phyloP scores from a whole-genome alignment of 2,329 filamentous ascomycete species.

The Xylariaceae sp. region DNA sequence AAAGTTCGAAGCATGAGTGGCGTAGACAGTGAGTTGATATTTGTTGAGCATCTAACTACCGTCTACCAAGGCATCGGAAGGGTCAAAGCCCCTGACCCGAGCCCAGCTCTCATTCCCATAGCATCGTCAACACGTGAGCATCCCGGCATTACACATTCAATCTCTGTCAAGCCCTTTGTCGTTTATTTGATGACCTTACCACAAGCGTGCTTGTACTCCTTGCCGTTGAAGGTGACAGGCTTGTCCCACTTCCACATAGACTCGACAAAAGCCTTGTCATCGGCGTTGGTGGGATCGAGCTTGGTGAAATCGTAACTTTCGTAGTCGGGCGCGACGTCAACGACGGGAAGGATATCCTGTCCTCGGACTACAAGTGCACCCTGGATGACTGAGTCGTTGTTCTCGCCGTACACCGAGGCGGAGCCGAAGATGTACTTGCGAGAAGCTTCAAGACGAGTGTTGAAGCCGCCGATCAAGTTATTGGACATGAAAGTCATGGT shows the following conservation, averaged over 20 bases:
- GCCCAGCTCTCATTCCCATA: constrained; percentile 13
- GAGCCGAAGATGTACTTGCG: constrained; percentile 97
- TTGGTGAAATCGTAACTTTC: constrained; percentile 97
- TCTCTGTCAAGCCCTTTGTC: constrained; percentile 1
- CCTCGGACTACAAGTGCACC: constrained; percentile 95
- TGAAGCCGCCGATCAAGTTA: constrained; percentile 98
- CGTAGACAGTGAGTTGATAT: neutral
- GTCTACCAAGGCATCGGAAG: neutral
- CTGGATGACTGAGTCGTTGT: constrained; percentile 85
- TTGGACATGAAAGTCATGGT: constrained; percentile 97
- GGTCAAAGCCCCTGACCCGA: constrained; percentile 1
- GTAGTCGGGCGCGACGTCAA: constrained; percentile 94
- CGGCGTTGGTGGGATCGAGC: constrained; percentile 82
- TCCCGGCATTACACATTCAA: constrained; percentile 9
- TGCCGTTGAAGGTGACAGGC: constrained; percentile 73
- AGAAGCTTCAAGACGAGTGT: constrained; percentile 91
- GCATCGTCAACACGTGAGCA: constrained; percentile 24
- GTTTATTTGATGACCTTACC: constrained; percentile 99
- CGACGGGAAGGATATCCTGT: constrained; percentile 78
- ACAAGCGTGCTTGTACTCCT: constrained; percentile 82
- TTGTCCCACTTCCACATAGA: constrained; percentile 92
- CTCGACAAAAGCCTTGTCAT: constrained; percentile 82
- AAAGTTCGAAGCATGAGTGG: too few relatives aligned
- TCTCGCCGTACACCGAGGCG: constrained; percentile 81
- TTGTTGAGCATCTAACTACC: neutral